phyloP scores from a whole-genome alignment of 2,329 filamentous ascomycete genomes.

The Trichoderma sp. region DNA sequence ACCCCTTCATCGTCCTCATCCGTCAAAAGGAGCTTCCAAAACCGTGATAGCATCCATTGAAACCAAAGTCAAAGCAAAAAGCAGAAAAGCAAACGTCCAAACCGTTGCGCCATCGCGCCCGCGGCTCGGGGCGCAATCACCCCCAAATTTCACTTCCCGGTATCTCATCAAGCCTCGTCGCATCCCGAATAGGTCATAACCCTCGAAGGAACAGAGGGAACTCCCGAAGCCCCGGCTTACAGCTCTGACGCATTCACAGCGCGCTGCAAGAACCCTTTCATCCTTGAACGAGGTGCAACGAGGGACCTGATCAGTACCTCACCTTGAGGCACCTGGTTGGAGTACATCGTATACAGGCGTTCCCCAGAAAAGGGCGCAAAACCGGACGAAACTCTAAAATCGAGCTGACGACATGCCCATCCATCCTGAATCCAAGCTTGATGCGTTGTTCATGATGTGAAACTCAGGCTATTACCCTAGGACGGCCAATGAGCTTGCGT shows the following conservation, averaged over 20 bases:
- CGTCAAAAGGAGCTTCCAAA: neutral
- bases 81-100: conserved; percentile 1
- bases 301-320: too few species aligned
- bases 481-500: conserved; percentile 1
- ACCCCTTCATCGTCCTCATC: neutral
- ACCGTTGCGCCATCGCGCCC: conserved; percentile 12
- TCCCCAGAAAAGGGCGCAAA: too few species aligned
- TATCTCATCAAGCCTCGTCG: neutral
- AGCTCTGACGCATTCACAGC: too few species aligned
- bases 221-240: neutral
- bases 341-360: too few species aligned
- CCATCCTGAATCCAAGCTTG: too few species aligned
- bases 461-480: conserved; percentile 1
- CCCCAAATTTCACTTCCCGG: neutral
- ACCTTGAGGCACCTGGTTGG: too few species aligned
- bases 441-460: neutral
- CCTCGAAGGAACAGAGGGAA: neutral
- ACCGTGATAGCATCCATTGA: neutral
- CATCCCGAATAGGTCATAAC: conserved; percentile 2
- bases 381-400: neutral
- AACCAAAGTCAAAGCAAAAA: neutral
- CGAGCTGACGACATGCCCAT: neutral
- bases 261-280: too few species aligned
- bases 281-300: neutral
- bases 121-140: conserved; percentile 12